These are phyloP conservation scores for Talaromyces sp. DNA, from an alignment of 2,329 filamentous ascomycete species.

Conservation along the genomic window DNA sequence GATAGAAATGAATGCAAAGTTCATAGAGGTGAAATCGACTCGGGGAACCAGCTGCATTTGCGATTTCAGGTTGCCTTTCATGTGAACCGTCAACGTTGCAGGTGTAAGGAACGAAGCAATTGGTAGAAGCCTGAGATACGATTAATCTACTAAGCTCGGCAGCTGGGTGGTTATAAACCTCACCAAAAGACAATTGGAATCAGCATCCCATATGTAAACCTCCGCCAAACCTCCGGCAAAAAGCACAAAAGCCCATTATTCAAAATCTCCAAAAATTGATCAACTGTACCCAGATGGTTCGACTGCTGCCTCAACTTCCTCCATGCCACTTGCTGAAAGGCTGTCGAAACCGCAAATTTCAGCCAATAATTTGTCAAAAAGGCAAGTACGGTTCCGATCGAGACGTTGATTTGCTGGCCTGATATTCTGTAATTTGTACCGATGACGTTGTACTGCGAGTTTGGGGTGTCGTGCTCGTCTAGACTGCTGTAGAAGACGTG, in stretches of 20 bases:
- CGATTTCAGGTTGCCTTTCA: background rate
- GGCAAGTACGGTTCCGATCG: background rate
- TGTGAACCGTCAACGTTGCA: background rate
- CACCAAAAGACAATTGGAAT: slow-evolving; percentile 6
- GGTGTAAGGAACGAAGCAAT: background rate
- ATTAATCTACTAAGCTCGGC: no score
- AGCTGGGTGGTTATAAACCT: no score
- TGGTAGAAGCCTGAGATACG: background rate
- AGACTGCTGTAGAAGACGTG: no score
- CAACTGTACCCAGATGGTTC: background rate
- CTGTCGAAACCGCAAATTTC: background rate
- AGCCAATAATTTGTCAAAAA: slow-evolving; percentile 7
- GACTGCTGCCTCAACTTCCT: background rate
- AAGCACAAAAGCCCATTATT: background rate
- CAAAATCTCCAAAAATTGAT: background rate
- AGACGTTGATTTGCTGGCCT: no score
- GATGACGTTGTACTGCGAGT: no score
- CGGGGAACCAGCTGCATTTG: background rate
- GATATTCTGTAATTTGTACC: no score
- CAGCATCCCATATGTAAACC: background rate
- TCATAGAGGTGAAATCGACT: background rate
- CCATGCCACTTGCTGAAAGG: slow-evolving; percentile 7
- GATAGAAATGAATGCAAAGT: no score
- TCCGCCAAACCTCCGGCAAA: background rate
- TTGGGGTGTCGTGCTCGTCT: no score